Evolutionary conservation across 2,329 filamentous ascomycete species (phyloP).

Genomic region (Tolypocladium endophyticum): DNA sequence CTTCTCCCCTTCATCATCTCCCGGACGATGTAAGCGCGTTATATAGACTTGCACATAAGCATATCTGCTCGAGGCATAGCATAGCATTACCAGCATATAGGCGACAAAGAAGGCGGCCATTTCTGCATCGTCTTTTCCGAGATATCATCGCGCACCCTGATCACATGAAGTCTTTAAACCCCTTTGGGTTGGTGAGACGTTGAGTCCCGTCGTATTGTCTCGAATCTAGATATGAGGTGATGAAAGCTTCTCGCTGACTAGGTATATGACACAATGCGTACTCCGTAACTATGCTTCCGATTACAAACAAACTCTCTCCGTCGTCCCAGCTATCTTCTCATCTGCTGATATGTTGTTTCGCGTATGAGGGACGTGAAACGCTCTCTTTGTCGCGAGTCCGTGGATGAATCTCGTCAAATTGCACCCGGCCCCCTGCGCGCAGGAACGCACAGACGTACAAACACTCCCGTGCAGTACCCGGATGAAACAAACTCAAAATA

Average conservation of each 20-base stretch:
- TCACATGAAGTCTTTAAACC: neutral
- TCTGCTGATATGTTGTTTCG: neutral
- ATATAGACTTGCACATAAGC: constrained; percentile 2
- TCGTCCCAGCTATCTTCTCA: neutral
- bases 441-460: neutral
- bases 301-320: neutral
- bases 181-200: neutral
- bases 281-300: neutral
- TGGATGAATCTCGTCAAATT: neutral
- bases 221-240: neutral
- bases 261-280: neutral
- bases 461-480: neutral
- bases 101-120: neutral
- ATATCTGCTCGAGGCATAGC: neutral
- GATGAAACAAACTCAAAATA: neutral
- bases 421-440: neutral
- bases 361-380: neutral
- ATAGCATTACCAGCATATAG: neutral
- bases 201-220: neutral
- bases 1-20: neutral
- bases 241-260: neutral
- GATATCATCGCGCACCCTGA: neutral
- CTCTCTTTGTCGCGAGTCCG: neutral
- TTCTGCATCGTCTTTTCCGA: neutral
- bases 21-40: neutral